Conservation (phyloP, 1,284 basidiomycete genomes). For the Abortiporus biennis region DNA sequence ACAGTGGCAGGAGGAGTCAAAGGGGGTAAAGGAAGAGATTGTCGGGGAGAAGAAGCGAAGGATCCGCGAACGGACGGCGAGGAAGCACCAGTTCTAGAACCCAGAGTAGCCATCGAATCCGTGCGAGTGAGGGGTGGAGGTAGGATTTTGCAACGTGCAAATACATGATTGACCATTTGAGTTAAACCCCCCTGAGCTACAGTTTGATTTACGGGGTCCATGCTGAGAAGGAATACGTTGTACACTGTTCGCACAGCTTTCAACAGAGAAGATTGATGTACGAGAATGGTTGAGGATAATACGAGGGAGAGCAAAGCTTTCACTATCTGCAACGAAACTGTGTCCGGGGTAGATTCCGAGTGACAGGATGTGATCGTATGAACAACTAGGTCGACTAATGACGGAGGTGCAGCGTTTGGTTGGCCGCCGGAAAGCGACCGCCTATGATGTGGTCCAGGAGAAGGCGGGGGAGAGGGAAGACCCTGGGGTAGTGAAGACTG, state of each 20-base stretch:
- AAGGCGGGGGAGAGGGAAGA: constrained; percentile 63
- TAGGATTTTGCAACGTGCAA: constrained; percentile 61
- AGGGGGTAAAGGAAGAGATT: constrained; percentile 18
- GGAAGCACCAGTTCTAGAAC: constrained; percentile 11
- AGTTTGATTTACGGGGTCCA: constrained; percentile 89
- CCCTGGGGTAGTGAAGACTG: constrained; percentile 29
- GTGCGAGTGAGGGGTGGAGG: constrained; percentile 15
- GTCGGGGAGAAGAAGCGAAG: constrained; percentile 24
- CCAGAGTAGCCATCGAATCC: constrained; percentile 20
- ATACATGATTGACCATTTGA: constrained; percentile 96
- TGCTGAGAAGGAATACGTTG: constrained; percentile 90
- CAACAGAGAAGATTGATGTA: constrained; percentile 90
- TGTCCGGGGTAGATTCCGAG: constrained; percentile 78
- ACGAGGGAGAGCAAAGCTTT: constrained; percentile 89
- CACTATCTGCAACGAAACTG: constrained; percentile 92
- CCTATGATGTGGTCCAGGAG: constrained; percentile 50
- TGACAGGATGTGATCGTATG: constrained; percentile 94
- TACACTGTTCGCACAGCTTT: constrained; percentile 96
- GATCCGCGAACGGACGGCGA: constrained; percentile 19
- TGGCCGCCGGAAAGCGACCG: constrained; percentile 42
- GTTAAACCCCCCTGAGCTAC: constrained; percentile 95
- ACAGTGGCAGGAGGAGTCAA: constrained; percentile 12
- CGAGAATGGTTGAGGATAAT: constrained; percentile 78
- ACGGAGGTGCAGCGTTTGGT: constrained; percentile 47
- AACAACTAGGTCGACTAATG: constrained; percentile 86